Base-by-base conservation (phyloP, 225 moss, liverwort and hornwort genomes). In the Ulota crispa region DNA sequence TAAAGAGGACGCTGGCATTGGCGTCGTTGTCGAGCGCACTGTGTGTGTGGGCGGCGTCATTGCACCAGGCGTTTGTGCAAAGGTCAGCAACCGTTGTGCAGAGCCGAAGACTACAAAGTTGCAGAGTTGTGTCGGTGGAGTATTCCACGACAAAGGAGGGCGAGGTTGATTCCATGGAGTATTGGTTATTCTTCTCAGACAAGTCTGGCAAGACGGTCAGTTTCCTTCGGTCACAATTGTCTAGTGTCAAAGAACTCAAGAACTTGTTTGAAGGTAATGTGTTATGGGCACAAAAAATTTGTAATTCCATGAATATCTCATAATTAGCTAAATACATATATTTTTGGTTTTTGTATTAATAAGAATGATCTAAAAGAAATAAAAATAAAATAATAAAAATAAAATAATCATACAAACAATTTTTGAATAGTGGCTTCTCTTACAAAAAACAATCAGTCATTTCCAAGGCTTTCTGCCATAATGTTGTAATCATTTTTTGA, bases 161-260 rank as follows among this genome's bases (percentile, higher is more conserved):
- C 37, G 80, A 81, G 43, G 64, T 89, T 10, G 92, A 92, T 73
- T 85, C 94, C 41, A 76, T 98, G 60, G 95, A 98, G 66, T 98
- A 88, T 70, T 87, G 98, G 42, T 79, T 98, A 21, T 98, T 92
- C 86, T 95, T 98, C 86, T 56, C 81, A 7, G 30, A n/a, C 62
- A 62, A n/a, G 14, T 62, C n/a, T 16, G 78, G 68, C 68, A 68
- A 78, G 57, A 68, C 78, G 68, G 68, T 78, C 56, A 57, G 68
- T 67, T 36, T 66, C n/a, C 15, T 21, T 5, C 14, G 39, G 27
- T 24, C 55, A 34, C 42, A 56, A 16, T 68, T n/a, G n/a, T n/a
- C n/a, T n/a, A n/a, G n/a, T n/a, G n/a, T n/a, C n/a, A n/a, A n/a
- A n/a, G n/a, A n/a, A n/a, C n/a, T n/a, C n/a, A n/a, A n/a, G n/a